Base-by-base conservation (phyloP, 768 basidiomycete genomes). In the Suillus sp. region DNA sequence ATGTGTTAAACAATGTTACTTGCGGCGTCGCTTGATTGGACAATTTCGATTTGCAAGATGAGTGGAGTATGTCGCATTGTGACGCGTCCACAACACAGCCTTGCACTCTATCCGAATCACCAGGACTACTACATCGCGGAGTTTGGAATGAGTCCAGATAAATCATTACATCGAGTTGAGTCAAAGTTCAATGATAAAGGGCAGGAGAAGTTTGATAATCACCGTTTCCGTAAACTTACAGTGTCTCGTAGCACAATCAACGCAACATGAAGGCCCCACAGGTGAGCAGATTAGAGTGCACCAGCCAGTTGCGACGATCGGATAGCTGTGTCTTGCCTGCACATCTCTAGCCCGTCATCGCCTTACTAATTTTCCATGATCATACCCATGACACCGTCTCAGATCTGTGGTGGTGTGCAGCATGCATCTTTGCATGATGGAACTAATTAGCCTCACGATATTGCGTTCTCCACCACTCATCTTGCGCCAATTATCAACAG, bases 351-450 rank as follows among this genome's bases (percentile, higher is more conserved):
- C 30, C 51, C 10, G 48, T 53, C 55, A 57, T 57, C 37, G 55
- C 55, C 37, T 57, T 38, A 7, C 4, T 18, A 57, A 40, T 4
- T 40, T 57, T 40, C 37, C 55, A 18, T 57, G 55, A 53, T 27
- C 55, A 57, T 57, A 25, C 37, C 37, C 55, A 37, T 37, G 37
- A 57, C 37, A 25, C 35, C 18, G 38, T 40, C 37, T 2, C 5
- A 54, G 38, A 38, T 38, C 37, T 57, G 55, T 56, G 25, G 37
- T 25, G 25, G 22, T 18, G 25, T 57, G 25, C 54, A 37, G 14
- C 54, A 57, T 57, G 55, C 16, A 57, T 57, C 55, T 57, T 57
- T 57, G 55, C 37, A 38, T 57, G 55, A 57, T 38, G 55, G 18
- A 53, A 10, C 18, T 53, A 53, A 53, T 53, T 20, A 32, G 30